Base-by-base conservation (phyloP, 2,329 filamentous ascomycete genomes). In the Colletotrichum sp. region DNA sequence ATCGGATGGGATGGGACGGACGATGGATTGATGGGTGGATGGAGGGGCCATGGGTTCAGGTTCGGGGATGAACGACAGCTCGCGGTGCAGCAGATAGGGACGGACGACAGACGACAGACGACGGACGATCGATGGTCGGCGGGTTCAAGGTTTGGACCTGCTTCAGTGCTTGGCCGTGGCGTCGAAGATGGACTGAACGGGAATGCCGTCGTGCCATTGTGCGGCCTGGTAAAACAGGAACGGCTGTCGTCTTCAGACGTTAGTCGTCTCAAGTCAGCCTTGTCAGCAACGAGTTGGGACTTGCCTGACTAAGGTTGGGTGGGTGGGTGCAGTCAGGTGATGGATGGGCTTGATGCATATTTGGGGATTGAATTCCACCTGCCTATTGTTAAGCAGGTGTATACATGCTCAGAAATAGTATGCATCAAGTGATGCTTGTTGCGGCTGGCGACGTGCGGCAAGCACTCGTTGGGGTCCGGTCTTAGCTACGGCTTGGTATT, bases 201-300 rank as follows among this genome's bases (percentile, higher is more conserved):
- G 68, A 75, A 75, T 72, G 72, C 72, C 72, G 72, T 72, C 68
- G 62, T 67, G 68, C 30, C 68, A 67, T 73, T 26, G 52, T 55
- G 36, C 39, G 72, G 72, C 68, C 18, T 34, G 36, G 62, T 75
- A 72, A 67, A 72, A 66, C 72, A 72, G 62, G 68, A 52, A 72
- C 72, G 52, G 63, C 62, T 72, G 62, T 52, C 32, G 55, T 75
- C 55, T 75, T 75, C 72, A 75, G 68, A 75, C 72, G 72, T 67
- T 52, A 57, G 68, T 67, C 72, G 72, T 75, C 72, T 75, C 72
- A 75, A 72, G 72, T 75, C 62, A 62, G 62, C 72, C 62, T 67
- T 55, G 62, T 49, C 49, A 62, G 39, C 36, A 70, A 6, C 6
- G 55, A 26, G 24, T 6, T 59, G 62, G 62, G 62, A 39, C 10